These are phyloP conservation scores for Claviceps humidiphila DNA, from an alignment of 2,329 filamentous ascomycete genomes.

Conservation along the genomic window DNA sequence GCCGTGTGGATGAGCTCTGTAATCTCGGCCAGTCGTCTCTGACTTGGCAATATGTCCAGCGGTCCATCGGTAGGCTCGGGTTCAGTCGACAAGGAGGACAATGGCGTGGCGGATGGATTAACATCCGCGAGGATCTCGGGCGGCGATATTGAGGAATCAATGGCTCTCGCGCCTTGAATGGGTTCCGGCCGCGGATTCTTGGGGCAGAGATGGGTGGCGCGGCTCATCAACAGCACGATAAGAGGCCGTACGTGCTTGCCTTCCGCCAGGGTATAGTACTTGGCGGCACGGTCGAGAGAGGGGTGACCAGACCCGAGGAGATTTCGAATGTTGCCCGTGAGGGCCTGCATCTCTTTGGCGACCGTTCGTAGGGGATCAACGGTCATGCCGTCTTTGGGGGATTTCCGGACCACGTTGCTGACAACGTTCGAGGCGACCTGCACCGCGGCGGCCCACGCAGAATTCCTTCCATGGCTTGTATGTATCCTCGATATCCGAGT, in stretches of 20 bases:
- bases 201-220: slow-evolving; percentile 72
- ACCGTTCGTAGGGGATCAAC: slow-evolving; percentile 83
- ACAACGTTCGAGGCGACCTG: slow-evolving; percentile 59
- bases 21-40: slow-evolving; percentile 86
- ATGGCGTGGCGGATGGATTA: slow-evolving; percentile 51
- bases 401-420: slow-evolving; percentile 49
- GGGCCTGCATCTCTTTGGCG: slow-evolving; percentile 90
- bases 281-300: slow-evolving; percentile 84
- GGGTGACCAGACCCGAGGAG: slow-evolving; percentile 91
- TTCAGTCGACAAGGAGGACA: slow-evolving; percentile 27
- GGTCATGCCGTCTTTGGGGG: slow-evolving; percentile 52
- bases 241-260: slow-evolving; percentile 93
- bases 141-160: slow-evolving; percentile 44
- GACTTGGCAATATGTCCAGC: slow-evolving; percentile 75
- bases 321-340: slow-evolving; percentile 86
- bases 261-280: slow-evolving; percentile 95
- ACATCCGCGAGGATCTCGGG: slow-evolving; percentile 55
- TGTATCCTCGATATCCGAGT: slow-evolving; percentile 25
- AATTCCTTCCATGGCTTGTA: slow-evolving; percentile 32
- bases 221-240: slow-evolving; percentile 90
- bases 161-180: slow-evolving; percentile 29
- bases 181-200: slow-evolving; percentile 31
- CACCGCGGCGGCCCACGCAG: slow-evolving; percentile 66
- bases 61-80: slow-evolving; percentile 26
- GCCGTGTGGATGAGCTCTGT: slow-evolving; percentile 96